Evolutionary conservation across 208 protist species (phyloP).

Genomic region (Naegleria lovaniensis): DNA sequence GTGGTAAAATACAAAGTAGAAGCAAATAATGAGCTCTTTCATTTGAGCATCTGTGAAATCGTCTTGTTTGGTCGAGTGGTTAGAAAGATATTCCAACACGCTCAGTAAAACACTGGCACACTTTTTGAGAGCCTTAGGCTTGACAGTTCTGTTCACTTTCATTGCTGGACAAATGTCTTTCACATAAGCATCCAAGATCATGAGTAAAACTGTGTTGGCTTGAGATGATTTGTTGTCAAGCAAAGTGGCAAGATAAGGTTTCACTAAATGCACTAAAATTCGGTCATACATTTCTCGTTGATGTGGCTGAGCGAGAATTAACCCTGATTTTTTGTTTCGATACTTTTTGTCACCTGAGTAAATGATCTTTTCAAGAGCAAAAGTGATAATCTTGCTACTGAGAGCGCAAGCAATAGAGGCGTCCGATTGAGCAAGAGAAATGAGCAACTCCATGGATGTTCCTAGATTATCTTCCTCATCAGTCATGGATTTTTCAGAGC

Average conservation of each 20-base stretch:
- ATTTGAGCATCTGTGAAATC: background rate
- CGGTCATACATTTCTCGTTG: background rate
- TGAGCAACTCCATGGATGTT: background rate
- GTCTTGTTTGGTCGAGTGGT: background rate
- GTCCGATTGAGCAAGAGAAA: background rate
- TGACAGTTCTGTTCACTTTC: background rate
- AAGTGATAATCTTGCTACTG: background rate
- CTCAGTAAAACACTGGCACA: background rate
- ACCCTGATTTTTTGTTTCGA: background rate
- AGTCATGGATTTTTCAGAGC: background rate
- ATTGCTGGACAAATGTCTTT: background rate
- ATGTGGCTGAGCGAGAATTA: background rate
- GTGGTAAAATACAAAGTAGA: background rate
- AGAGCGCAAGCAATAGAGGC: background rate
- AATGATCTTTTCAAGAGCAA: background rate
- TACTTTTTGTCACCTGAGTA: background rate
- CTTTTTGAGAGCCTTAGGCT: background rate
- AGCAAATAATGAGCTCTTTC: background rate
- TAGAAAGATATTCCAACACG: background rate
- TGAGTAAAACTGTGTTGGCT: background rate
- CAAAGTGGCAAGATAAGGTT: background rate
- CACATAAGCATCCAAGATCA: background rate
- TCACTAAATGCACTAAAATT: background rate
- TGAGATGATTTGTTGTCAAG: background rate
- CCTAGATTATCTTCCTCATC: background rate